Evolutionary conservation across 148 eudicot genomes (phyloP).

Genomic region (Heliamphora exappendiculata): DNA sequence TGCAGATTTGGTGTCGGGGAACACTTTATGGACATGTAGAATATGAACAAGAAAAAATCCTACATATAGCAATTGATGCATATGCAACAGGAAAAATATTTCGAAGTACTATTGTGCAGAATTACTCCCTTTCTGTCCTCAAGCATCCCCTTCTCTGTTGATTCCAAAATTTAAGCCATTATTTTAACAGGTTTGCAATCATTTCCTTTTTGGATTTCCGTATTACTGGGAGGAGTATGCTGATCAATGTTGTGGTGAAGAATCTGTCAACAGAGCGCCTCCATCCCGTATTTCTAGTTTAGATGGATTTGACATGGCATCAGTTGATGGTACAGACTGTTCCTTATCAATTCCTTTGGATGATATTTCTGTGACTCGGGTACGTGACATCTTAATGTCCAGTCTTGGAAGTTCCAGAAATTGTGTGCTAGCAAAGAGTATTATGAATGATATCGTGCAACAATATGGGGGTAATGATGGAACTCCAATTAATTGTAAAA

Average conservation of each 20-base stretch:
- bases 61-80: background rate
- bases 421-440: conserved; percentile 3
- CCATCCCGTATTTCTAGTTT: conserved; percentile 1
- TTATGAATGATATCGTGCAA: conserved; percentile 14
- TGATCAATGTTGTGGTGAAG: conserved; percentile 23
- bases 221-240: conserved; percentile 47
- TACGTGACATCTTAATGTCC: conserved; percentile 24
- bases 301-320: background rate
- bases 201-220: conserved; percentile 54
- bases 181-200: conserved; percentile 38
- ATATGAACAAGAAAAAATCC: background rate
- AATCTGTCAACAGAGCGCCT: conserved; percentile 9
- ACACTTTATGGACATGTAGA: background rate
- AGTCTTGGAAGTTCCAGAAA: conserved; percentile 9
- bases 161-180: background rate
- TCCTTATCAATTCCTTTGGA: conserved; percentile 7
- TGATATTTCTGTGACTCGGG: conserved; percentile 23
- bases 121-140: background rate
- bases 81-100: background rate
- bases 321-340: conserved; percentile 8
- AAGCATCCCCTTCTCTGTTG: too few species aligned
- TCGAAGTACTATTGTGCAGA: background rate
- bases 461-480: conserved; percentile 6
- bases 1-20: background rate
- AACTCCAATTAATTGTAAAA: background rate